Evolutionary conservation across 2,329 filamentous ascomycete genomes (phyloP), one percentile per base, ranked within the genome.

Genomic region (Colletotrichum musae): DNA sequence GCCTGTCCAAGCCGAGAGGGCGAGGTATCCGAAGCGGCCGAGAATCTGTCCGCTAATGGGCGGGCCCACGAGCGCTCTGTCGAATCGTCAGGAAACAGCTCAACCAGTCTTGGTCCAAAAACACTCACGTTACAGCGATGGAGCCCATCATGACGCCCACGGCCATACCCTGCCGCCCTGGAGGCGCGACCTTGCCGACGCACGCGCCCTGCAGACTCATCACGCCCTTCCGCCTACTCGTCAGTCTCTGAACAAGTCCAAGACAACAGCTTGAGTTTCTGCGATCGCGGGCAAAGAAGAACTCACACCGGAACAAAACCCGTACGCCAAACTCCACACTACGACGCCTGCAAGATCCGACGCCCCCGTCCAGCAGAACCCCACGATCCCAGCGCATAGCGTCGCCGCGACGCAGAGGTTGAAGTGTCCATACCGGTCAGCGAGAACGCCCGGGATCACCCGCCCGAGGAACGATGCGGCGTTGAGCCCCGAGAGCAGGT

Each of bases 401-500:
- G 71, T 48, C 0, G 71, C 64, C 2, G 77, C 51, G 0, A 81
- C 77, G 41, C 70, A 63, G 9, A 70, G 68, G 57, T 88, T 87
- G 36, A 89, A 72, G 0, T 85, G 83, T 1, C 86, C 86, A 24
- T 80, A 77, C 58, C 81, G 80, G 71, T 89, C 86, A 12, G 86
- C 86, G 24, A 88, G 72, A 61, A 86, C 79, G 53, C 85, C 86
- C 0, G 87, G 86, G 3, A 85, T 71, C 72, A 88, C 83, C 56
- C 87, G 84, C 4, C 87, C 87, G 32, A 84, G 80, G 3, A 84
- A 81, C 0, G 85, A 87, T 28, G 87, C 87, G 1, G 84, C 85
- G 74, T 91, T 91, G 74, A 91, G 81, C 70, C 91, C 87, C 16
- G 88, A 83, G 5, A 92, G 80, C 45, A 91, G 82, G 75, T 91